Percentiles rank a stretch among this genome's conserved stretches.
phyloP scores from a whole-genome alignment of 1,284 basidiomycete genomes.

The Austroboletus olivaceoglutinosus region DNA sequence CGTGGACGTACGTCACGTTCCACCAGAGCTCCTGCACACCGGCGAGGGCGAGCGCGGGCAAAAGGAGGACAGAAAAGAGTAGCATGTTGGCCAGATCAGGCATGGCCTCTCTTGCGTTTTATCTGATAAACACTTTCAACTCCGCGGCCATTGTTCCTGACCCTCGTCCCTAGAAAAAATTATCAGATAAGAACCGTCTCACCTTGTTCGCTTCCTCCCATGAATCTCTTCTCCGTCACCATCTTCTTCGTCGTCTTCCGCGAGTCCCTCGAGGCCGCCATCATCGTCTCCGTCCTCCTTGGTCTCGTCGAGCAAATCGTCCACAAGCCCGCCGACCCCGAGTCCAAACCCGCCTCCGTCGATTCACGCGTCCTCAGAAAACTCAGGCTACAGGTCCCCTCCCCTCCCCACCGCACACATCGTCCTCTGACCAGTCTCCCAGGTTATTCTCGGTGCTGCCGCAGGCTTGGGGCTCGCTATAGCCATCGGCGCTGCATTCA shows the following conservation, averaged over 20 bases:
- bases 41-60: conserved; percentile 44
- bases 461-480: conserved; percentile 76
- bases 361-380: conserved; percentile 50
- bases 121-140: not conserved
- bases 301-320: conserved; percentile 82
- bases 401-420: not conserved
- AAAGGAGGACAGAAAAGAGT: conserved; percentile 9
- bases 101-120: not conserved
- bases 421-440: not conserved
- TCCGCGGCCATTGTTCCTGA: too few species aligned
- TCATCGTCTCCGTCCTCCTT: conserved; percentile 86
- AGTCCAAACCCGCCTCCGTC: not conserved
- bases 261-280: conserved; percentile 85
- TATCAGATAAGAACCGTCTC: conserved; percentile 8
- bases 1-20: conserved; percentile 73
- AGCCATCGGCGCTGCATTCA: conserved; percentile 74
- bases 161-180: not conserved
- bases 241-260: conserved; percentile 90
- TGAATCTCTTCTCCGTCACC: conserved; percentile 70
- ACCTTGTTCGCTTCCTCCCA: not conserved
- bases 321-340: conserved; percentile 30
- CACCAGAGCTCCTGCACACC: conserved; percentile 73
- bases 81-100: not conserved
- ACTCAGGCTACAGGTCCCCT: conserved; percentile 58
- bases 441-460: conserved; percentile 80